Base-by-base conservation (phyloP, 768 basidiomycete species). In the Hydnum rufescens region DNA sequence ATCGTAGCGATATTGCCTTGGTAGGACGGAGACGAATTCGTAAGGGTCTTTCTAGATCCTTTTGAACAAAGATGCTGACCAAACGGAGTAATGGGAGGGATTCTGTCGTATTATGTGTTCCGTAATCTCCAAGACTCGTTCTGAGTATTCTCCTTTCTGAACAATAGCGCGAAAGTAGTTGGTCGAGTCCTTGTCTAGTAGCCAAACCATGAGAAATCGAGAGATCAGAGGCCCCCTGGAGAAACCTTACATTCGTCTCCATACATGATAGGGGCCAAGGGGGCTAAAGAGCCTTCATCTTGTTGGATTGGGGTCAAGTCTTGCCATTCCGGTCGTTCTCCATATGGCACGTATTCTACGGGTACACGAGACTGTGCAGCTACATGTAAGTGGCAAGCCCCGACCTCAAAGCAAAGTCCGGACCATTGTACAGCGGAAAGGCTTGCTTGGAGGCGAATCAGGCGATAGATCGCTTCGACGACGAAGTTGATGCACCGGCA, bases 1-100 rank as follows among this genome's bases (percentile, higher is more conserved):
- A 61, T 82, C 76, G 65, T 90, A 89, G 43, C 93, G 80, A 65
- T 90, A 96, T 68, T 95, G 90, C 92, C 92, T 95, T 62, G 28
- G 42, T 13, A 34, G 22, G 30, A 49, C 32, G 55, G 29, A 49
- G 4, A 4, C 34, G 8, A 39, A 43, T 32, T 22, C n/a, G 32
- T 32, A 44, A 53, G 46, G 44, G 49, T 44, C 30, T 23, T 23
- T 55, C 46, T 25, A 51, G 25, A 42, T 28, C 49, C 26, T 43
- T 8, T 28, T 26, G 16, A 47, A 39, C 22, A n/a, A n/a, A n/a
- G n/a, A n/a, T 32, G 62, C 78, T 54, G 62, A 90, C 93, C 95
- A 99, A 58, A 92, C 89, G 49, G 90, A 83, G 62, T 96, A 99
- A 63, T 97, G 95, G 1, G 87, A 89, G 3, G 95, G 92, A 63